Evolutionary conservation across 2,329 filamentous ascomycete species (phyloP).

Genomic region (Bipolaris victoriae): DNA sequence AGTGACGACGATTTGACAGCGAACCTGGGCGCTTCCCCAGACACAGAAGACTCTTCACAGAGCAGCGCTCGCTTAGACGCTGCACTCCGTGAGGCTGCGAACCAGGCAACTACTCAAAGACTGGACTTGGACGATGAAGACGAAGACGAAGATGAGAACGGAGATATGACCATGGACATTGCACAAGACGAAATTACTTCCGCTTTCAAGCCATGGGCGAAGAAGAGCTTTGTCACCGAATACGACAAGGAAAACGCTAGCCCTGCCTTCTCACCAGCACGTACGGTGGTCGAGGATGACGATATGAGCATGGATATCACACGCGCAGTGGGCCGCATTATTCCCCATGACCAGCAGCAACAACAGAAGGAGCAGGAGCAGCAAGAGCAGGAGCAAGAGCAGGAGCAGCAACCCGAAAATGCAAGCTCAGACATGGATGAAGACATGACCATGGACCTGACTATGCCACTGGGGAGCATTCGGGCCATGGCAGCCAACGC

Average conservation of each 20-base stretch:
- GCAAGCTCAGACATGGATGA: constrained; percentile 51
- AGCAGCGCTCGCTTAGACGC: constrained; percentile 79
- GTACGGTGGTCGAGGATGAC: constrained; percentile 54
- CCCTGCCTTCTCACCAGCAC: constrained; percentile 54
- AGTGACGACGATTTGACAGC: constrained; percentile 77
- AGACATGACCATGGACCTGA: constrained; percentile 63
- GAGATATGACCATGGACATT: constrained; percentile 59
- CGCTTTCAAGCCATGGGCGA: constrained; percentile 75
- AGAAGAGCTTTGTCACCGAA: constrained; percentile 55
- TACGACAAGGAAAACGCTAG: constrained; percentile 59
- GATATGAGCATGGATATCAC: constrained; percentile 97
- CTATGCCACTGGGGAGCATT: constrained; percentile 60
- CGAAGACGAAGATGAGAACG: constrained; percentile 56
- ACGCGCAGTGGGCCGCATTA: constrained; percentile 77
- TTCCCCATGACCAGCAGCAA: constrained; percentile 56
- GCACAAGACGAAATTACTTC: constrained; percentile 73
- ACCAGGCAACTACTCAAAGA: constrained; percentile 74
- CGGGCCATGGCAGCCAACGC: constrained; percentile 41
- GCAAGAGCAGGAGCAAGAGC: constrained; percentile 19
- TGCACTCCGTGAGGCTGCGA: constrained; percentile 75
- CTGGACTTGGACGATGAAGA: constrained; percentile 59
- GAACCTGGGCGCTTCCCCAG: constrained; percentile 59
- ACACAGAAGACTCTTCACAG: constrained; percentile 63
- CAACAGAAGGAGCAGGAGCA: constrained; percentile 30
- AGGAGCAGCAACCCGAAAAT: constrained; percentile 26